Conservation (phyloP, 805 yeast species). For the Metschnikowia rubicola region DNA sequence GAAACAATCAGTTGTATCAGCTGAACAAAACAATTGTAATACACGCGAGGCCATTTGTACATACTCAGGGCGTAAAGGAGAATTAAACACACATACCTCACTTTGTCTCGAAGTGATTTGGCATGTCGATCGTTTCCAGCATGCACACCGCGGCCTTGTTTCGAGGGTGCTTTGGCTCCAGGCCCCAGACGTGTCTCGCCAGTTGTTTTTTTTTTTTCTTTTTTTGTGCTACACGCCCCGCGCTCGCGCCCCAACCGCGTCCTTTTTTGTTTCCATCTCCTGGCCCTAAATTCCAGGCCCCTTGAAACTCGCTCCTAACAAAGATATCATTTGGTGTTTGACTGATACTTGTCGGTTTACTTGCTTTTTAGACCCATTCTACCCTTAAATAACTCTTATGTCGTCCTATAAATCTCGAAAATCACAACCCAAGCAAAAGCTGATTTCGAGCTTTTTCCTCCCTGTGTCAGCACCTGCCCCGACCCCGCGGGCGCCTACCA, state of each 20-base stretch:
- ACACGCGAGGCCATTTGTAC: too few species aligned
- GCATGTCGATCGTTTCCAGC: too few species aligned
- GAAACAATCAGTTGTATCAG: background rate
- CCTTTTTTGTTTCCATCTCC: background rate
- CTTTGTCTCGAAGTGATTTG: too few species aligned
- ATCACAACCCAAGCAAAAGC: conserved; percentile 20
- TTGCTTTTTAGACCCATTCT: too few species aligned
- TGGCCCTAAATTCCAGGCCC: too few species aligned
- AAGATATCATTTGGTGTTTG: too few species aligned
- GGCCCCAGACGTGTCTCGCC: background rate
- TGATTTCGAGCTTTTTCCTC: conserved; percentile 29
- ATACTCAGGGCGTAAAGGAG: too few species aligned
- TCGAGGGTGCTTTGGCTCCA: background rate
- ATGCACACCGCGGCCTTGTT: too few species aligned
- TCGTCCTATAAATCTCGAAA: conserved; percentile 13
- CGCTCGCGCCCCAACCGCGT: conserved; percentile 4
- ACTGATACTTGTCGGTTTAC: too few species aligned
- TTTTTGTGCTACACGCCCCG: background rate
- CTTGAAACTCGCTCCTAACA: too few species aligned
- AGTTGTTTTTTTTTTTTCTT: background rate
- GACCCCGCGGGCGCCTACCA: background rate
- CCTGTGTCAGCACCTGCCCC: conserved; percentile 5
- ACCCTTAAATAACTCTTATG: background rate
- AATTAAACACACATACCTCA: too few species aligned
- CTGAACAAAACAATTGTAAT: background rate